A percentile compares a stretch with the other conserved stretches of the same genome.
These are phyloP conservation scores for Uronychia binucleata DNA, from an alignment of 73 alveolate species.

Conservation along the genomic window DNA sequence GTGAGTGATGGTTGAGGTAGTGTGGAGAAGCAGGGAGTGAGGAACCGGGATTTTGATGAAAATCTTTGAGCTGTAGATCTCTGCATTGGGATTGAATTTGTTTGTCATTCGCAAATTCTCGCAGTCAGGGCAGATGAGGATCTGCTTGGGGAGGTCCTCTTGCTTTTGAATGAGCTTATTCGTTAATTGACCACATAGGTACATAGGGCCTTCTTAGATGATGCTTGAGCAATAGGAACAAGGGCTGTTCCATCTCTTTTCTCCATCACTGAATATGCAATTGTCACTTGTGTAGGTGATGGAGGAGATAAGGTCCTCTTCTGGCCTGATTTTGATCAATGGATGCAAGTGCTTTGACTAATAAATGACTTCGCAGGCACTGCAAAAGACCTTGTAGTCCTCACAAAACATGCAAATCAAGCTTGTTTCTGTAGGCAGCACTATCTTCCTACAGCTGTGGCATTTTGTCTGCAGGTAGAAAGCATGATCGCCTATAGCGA, in stretches of 20 bases:
- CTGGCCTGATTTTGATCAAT: neutral
- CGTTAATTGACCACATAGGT: neutral
- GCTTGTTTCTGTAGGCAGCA: too few species aligned
- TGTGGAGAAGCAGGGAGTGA: neutral
- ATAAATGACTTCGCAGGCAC: neutral
- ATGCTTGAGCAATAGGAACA: neutral
- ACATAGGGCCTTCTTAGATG: conserved; percentile 1
- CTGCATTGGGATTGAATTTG: neutral
- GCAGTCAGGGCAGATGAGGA: neutral
- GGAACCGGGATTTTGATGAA: neutral
- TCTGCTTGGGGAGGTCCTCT: neutral
- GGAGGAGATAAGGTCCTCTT: neutral
- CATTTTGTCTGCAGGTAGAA: too few species aligned
- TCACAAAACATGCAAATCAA: neutral
- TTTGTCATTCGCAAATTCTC: neutral
- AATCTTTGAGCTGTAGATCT: neutral
- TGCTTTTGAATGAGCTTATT: neutral
- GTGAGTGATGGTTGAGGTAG: too few species aligned
- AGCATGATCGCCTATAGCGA: too few species aligned
- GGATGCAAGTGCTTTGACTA: neutral
- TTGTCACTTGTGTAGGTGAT: neutral
- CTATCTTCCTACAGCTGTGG: too few species aligned
- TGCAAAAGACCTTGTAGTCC: neutral
- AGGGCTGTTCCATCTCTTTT: neutral
- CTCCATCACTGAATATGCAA: neutral